Evolutionary conservation across 129 eudicot species (phyloP).

Genomic region (Centella asiatica): DNA sequence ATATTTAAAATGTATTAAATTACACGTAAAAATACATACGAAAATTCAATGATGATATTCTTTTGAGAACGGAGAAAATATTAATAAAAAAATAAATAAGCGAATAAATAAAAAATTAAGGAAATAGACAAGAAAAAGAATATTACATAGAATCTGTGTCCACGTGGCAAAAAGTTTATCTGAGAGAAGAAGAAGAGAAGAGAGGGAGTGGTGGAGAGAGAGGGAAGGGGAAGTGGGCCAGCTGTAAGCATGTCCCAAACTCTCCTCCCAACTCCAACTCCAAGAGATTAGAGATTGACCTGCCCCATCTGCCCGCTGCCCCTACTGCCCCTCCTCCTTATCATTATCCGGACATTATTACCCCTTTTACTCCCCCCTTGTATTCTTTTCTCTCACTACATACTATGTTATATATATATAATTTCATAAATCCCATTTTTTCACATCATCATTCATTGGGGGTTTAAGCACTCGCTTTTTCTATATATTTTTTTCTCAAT

Average conservation of each 20-base stretch:
- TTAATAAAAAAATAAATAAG: background rate
- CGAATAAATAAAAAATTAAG: background rate
- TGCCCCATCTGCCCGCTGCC: background rate
- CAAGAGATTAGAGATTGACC: constrained; percentile 28
- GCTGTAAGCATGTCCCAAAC: background rate
- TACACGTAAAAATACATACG: too few relatives aligned
- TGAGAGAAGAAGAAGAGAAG: constrained; percentile 3
- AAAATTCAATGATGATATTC: too few relatives aligned
- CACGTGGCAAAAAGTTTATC: constrained; percentile 10
- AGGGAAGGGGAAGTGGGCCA: constrained; percentile 4
- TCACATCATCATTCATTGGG: background rate
- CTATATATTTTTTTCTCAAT: background rate
- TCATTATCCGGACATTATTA: constrained; percentile 17
- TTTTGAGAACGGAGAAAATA: too few relatives aligned
- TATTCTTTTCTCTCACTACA: constrained; percentile 10
- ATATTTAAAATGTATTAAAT: too few relatives aligned
- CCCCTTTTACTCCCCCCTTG: constrained; percentile 21
- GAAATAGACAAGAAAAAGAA: background rate
- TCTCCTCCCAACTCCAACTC: too few relatives aligned
- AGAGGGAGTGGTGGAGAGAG: constrained; percentile 7
- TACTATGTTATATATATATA: background rate
- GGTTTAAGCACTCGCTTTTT: constrained; percentile 28
- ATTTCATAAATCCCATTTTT: background rate
- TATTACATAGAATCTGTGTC: background rate
- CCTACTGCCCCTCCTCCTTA: background rate